Evolutionary conservation across 2,329 filamentous ascomycete species (phyloP), one percentile per base, ranked within the genome.

Genomic region (Penicillium sp.): DNA sequence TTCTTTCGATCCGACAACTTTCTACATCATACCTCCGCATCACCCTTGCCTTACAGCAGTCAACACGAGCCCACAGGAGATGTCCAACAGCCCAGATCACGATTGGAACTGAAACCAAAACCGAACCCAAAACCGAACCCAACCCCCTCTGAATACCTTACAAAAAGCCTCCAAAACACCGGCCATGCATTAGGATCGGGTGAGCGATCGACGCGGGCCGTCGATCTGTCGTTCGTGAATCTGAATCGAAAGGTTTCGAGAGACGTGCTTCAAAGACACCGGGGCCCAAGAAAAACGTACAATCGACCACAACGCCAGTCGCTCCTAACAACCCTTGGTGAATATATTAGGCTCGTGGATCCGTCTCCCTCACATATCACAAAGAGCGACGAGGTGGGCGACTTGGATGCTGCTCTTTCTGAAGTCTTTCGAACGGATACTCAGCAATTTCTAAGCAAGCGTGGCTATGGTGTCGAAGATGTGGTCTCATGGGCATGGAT

Each of bases 401-500:
- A 52, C 9, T 47, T 69, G 14, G 55, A 66, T 26, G 37, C 49
- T 18, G 63, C 58, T 29, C 42, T 73, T 10, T 49, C 55, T 40
- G 47, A 51, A 11, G 60, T 71, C n/a, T 72, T 74, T 40, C 49
- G 59, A 40, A 39, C 56, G 4, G 44, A 54, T 5, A 55, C 57
- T 20, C 29, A 66, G 24, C 46, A 55, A 6, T 68, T 63, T 35
- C 52, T 75, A 7, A 53, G 42, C 6, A 32, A 49, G 16, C 59
- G 62, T 40, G 61, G 66, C 6, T 72, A 69, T 52, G 62, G 61
- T 37, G 54, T 60, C 14, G 51, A 58, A 4, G 72, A 76, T 59
- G 66, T 76, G 22, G 62, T 70, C 46, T 55, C 61, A 14, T 76
- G 74, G 73, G 66, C 71, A 14, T 76, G 74, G 74, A 65, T 76